phyloP scores from a whole-genome alignment of 2,329 filamentous ascomycete genomes.

The Epichloe baconii region DNA sequence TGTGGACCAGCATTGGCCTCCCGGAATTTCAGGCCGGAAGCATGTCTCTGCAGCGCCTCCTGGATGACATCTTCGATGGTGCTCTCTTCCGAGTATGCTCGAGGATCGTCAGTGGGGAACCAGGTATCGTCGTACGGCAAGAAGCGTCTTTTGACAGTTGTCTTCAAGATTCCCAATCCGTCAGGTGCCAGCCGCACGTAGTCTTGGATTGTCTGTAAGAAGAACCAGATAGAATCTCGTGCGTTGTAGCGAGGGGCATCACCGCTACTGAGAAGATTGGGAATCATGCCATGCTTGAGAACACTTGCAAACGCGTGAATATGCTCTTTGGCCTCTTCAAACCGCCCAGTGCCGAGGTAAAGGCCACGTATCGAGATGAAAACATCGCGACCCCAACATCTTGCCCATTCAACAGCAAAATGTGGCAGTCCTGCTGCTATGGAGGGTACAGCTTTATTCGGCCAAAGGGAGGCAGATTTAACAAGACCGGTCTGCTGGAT shows the following conservation, averaged over 20 bases:
- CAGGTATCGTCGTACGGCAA: conserved; percentile 91
- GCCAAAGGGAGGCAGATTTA: conserved; percentile 83
- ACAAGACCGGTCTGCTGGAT: conserved; percentile 82
- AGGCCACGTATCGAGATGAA: conserved; percentile 91
- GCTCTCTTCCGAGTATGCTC: conserved; percentile 75
- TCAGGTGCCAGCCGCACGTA: conserved; percentile 73
- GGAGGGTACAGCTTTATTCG: conserved; percentile 69
- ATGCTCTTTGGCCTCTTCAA: conserved; percentile 80
- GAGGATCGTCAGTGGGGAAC: conserved; percentile 68
- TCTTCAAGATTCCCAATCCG: conserved; percentile 59
- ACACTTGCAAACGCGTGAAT: conserved; percentile 92
- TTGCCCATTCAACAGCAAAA: conserved; percentile 85
- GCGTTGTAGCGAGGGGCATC: conserved; percentile 87
- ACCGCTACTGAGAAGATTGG: conserved; percentile 80
- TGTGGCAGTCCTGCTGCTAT: conserved; percentile 88
- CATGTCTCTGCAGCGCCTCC: conserved; percentile 85
- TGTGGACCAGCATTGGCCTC: conserved; percentile 86
- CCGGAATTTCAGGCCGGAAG: conserved; percentile 77
- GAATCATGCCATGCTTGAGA: conserved; percentile 96
- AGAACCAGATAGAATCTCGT: conserved; percentile 95
- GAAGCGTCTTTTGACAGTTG: conserved; percentile 72
- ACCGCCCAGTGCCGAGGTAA: conserved; percentile 82
- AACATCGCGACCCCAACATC: conserved; percentile 94
- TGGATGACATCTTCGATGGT: conserved; percentile 84
- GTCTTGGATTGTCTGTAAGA: conserved; percentile 89